Conservation (phyloP, 2,329 filamentous ascomycete genomes). For the Trichoderma koningii region DNA sequence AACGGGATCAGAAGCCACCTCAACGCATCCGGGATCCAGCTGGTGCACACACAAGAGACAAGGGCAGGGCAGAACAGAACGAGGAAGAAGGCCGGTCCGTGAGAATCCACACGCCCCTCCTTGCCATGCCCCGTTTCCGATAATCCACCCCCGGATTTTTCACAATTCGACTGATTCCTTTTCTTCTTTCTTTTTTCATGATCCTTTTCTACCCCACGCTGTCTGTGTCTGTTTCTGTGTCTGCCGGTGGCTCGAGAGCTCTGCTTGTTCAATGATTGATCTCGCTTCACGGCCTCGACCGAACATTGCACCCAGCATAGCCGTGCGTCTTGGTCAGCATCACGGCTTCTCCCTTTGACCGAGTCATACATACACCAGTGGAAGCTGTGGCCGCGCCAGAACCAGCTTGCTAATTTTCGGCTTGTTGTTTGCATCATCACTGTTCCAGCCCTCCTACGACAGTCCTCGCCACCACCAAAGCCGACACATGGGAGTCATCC, state of each 20-base stretch:
- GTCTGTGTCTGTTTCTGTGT: background rate
- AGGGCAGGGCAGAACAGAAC: conserved; percentile 16
- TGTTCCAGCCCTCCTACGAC: background rate
- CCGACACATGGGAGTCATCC: conserved; percentile 1
- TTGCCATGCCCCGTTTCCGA: conserved; percentile 22
- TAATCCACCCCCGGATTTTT: conserved; percentile 29
- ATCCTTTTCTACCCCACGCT: conserved; percentile 27
- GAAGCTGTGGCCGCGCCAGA: background rate
- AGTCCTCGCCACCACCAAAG: background rate
- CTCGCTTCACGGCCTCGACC: background rate
- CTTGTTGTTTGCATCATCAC: background rate
- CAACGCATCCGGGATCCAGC: background rate
- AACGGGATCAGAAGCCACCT: background rate
- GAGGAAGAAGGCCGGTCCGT: conserved; percentile 18
- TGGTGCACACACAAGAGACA: conserved; percentile 1
- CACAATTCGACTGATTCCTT: conserved; percentile 25
- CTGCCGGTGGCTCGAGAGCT: conserved; percentile 14
- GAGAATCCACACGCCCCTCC: conserved; percentile 25
- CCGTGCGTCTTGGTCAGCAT: background rate
- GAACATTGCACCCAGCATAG: background rate
- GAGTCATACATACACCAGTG: conserved; percentile 11
- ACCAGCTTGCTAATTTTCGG: background rate
- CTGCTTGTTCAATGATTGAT: conserved; percentile 18
- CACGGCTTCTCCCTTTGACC: background rate
- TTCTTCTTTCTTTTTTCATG: conserved; percentile 19